Evolutionary conservation across 225 moss, liverwort and hornwort species (phyloP), one percentile per base, ranked within the genome.

Genomic region (Bryoerythrophyllum caledonicum): DNA sequence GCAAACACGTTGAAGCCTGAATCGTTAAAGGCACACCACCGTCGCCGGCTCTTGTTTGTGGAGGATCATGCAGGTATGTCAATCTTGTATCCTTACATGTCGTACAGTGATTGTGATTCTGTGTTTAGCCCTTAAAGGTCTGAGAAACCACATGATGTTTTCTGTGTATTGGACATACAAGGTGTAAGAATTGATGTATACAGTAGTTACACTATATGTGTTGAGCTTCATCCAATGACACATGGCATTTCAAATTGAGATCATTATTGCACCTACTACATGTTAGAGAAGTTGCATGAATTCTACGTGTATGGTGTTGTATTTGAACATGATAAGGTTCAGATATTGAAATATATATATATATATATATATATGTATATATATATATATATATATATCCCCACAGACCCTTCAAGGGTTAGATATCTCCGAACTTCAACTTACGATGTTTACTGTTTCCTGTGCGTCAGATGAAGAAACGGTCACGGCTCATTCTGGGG

Each of bases 41-140:
- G 88, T 74, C 85, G 85, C 71, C 85, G 85, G 32, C 88, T 88
- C 67, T 76, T 88, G 38, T 65, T 60, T 73, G 85, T 76, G 71
- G 78, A 83, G 21, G 79, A 86, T 38, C 38, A 38, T 23, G 81
- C 81, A 54, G 85, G 88, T n/a, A 68, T 16, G 56, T 40, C 14
- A 64, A 73, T 30, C 30, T 27, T 8, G 10, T 9, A 49, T 46
- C 65, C 46, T 54, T n/a, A n/a, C n/a, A n/a, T n/a, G n/a, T n/a
- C n/a, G n/a, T 53, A 16, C 16, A 52, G 32, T 40, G 20, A 21
- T 37, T 51, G 57, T 3, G 41, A 69, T 59, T 21, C 21, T n/a
- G n/a, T n/a, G n/a, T n/a, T n/a, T n/a, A n/a, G n/a, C n/a, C n/a
- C n/a, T n/a, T n/a, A n/a, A n/a, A n/a, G 12, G 44, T 44, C 44